Evolutionary conservation across 2,329 filamentous ascomycete genomes (phyloP), one percentile per base, ranked within the genome.

Genomic region (Balansia obtecta): DNA sequence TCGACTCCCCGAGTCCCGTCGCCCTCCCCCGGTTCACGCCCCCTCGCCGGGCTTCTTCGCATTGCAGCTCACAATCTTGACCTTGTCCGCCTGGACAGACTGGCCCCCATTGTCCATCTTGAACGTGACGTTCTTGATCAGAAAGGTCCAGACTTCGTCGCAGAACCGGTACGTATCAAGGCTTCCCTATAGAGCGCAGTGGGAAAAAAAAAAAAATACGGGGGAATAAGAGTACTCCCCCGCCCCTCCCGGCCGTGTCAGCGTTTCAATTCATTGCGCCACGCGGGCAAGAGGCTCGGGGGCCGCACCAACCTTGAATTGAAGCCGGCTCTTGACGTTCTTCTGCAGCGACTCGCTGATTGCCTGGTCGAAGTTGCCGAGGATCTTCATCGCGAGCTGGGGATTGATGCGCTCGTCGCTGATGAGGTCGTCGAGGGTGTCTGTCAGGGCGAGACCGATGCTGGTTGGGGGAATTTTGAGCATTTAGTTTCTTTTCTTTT

Each of bases 61-160:
- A 63, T 94, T 95, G 70, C 91, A 97, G 70, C 88, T 94, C 46
- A 98, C 93, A 59, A 98, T 98, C 82, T 97, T 97, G 69, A 98
- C 87, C 67, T 89, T 91, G 64, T 96, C 91, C 18, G 90, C 89
- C 38, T 79, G 72, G 13, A 97, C 82, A 1, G 80, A 79, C 54
- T 82, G 79, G 51, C 79, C 80, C 58, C 76, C 77, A 48, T 85
- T 88, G 60, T 97, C 91, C 72, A 97, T 85, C 72, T 98, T 98
- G 74, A 98, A 97, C n/a, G 84, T 89, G 50, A 97, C 90, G 58
- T 97, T 93, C 71, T 96, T 96, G 70, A 98, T 95, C 52, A 98
- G 79, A 68, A 98, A 98, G 1, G 93, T 98, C 93, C 93, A 98
- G 52, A 98, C 93, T 72, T 98, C 93, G 70, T 98, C 93, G 73